phyloP scores from a whole-genome alignment of 306 rosid species.

The Pyrus bretschneideri region DNA sequence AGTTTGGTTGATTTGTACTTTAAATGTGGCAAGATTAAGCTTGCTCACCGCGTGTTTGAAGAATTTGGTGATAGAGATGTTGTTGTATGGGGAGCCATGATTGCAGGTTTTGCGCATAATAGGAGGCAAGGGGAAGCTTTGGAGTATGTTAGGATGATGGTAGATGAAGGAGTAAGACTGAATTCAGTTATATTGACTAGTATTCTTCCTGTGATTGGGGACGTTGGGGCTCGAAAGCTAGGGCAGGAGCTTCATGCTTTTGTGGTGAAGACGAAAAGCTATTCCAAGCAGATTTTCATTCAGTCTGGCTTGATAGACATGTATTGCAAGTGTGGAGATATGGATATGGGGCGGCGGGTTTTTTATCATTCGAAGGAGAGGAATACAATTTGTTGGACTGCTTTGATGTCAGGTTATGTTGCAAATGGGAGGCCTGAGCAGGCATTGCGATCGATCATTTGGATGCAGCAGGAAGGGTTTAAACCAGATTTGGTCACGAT shows the following conservation, averaged over 20 bases:
- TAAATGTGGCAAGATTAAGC: slow-evolving; percentile 43
- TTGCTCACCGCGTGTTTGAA: slow-evolving; percentile 43
- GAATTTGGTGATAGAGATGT: slow-evolving; percentile 49
- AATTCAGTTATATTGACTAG: slow-evolving; percentile 43
- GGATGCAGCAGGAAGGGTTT: slow-evolving; percentile 97
- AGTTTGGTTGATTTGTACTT: slow-evolving; percentile 37
- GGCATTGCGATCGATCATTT: slow-evolving; percentile 62
- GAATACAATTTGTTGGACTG: slow-evolving; percentile 79
- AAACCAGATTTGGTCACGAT: slow-evolving; percentile 65
- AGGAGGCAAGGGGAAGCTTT: slow-evolving; percentile 46
- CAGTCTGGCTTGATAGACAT: slow-evolving; percentile 78
- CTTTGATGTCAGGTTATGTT: slow-evolving; percentile 74
- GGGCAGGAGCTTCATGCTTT: slow-evolving; percentile 74
- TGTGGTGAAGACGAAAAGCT: slow-evolving; percentile 55
- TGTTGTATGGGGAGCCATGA: slow-evolving; percentile 65
- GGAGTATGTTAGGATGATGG: slow-evolving; percentile 48
- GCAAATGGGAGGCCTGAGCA: slow-evolving; percentile 61
- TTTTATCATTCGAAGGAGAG: slow-evolving; percentile 60
- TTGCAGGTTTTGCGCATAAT: slow-evolving; percentile 46
- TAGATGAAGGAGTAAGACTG: slow-evolving; percentile 37
- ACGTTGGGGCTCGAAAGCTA: slow-evolving; percentile 33
- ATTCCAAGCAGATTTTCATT: slow-evolving; percentile 42
- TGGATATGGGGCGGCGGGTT: slow-evolving; percentile 53
- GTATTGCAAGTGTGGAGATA: slow-evolving; percentile 81
- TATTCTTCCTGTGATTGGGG: slow-evolving; percentile 57